phyloP scores from a whole-genome alignment of 2,329 filamentous ascomycete genomes.

The Aurifilum marmelostoma region DNA sequence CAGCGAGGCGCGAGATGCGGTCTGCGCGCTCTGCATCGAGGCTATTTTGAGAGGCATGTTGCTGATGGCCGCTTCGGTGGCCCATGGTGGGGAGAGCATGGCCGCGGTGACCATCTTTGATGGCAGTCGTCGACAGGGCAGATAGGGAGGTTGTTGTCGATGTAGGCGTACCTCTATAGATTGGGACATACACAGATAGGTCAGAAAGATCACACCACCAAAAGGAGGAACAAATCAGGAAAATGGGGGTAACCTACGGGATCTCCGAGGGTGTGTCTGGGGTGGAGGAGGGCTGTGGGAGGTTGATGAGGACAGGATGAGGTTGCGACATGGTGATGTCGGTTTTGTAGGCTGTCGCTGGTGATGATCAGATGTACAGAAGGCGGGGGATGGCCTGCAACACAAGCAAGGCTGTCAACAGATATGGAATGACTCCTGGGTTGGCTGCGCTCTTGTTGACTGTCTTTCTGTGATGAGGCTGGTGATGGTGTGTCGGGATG shows the following conservation, averaged over 20 bases:
- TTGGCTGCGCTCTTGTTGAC: neutral
- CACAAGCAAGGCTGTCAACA: neutral
- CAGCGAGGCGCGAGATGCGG: conserved; percentile 90
- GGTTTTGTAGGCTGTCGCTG: neutral
- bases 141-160: conserved; percentile 91
- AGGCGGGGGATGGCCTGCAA: neutral
- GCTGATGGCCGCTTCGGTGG: conserved; percentile 60
- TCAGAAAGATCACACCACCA: conserved; percentile 24
- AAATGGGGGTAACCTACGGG: conserved; percentile 69
- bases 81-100: conserved; percentile 65
- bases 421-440: neutral
- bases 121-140: conserved; percentile 87
- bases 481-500: neutral
- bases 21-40: conserved; percentile 92
- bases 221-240: neutral
- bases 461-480: neutral
- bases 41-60: conserved; percentile 68
- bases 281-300: conserved; percentile 80
- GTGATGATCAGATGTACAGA: neutral
- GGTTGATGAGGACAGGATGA: conserved; percentile 75
- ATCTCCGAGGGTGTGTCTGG: conserved; percentile 87
- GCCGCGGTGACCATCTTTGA: conserved; percentile 94
- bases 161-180: conserved; percentile 81
- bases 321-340: conserved; percentile 37
- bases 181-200: conserved; percentile 22